Conservation (phyloP, 2,329 filamentous ascomycete genomes). For the Macrophomina pseudophaseolina region DNA sequence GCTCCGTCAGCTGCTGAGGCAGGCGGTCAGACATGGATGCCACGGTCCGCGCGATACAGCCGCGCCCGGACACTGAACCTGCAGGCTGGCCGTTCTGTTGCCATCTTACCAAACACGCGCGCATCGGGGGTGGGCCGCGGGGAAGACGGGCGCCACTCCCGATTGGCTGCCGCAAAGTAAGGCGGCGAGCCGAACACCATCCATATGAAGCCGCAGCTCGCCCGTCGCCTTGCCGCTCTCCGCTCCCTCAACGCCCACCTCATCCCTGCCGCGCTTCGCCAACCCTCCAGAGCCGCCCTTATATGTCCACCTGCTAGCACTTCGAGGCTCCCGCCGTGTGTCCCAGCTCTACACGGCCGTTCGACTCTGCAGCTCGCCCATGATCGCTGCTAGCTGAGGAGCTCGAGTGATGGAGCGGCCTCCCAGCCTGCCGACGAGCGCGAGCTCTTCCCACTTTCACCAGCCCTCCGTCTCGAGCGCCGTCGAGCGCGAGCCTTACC, state of each 20-base stretch:
- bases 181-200: slow-evolving; percentile 23
- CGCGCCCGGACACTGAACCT: too few relatives aligned
- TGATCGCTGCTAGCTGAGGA: slow-evolving; percentile 12
- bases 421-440: background rate
- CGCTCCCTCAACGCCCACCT: slow-evolving; percentile 2
- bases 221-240: slow-evolving; percentile 11
- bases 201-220: slow-evolving; percentile 20
- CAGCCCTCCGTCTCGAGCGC: slow-evolving; percentile 6
- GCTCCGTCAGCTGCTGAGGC: too few relatives aligned
- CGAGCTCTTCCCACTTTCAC: slow-evolving; percentile 14
- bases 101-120: slow-evolving; percentile 10
- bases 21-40: too few relatives aligned
- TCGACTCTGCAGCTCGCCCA: slow-evolving; percentile 13
- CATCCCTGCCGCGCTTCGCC: slow-evolving; percentile 18
- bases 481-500: background rate
- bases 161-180: slow-evolving; percentile 20
- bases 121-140: slow-evolving; percentile 15
- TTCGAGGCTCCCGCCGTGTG: slow-evolving; percentile 3
- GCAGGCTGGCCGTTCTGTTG: too few relatives aligned
- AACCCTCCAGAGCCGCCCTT: background rate
- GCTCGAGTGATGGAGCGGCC: slow-evolving; percentile 23
- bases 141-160: slow-evolving; percentile 11
- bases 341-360: background rate
- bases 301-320: slow-evolving; percentile 15
- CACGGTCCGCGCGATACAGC: too few relatives aligned